Evolutionary conservation across 169 alveolate species (phyloP), one percentile per base, ranked within the genome.

Genomic region (Babesia microti): DNA sequence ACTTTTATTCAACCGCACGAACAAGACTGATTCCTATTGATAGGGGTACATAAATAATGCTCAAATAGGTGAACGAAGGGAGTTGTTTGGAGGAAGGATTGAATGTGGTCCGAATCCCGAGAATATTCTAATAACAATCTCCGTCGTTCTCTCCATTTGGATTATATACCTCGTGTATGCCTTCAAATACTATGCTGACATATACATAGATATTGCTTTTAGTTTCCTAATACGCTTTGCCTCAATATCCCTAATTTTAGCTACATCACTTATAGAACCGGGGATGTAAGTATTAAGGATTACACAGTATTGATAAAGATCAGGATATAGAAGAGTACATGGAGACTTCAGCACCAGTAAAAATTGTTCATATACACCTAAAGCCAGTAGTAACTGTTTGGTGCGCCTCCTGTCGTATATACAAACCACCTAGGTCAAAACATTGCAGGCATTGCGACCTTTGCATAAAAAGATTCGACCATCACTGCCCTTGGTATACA

Each of bases 401-500:
- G 24, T 33, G 39, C 53, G 76, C 34, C 24, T 22, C 36, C 12
- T 65, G 76, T 29, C 59, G 56, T 21, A 32, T 65, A 6, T 65
- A 65, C 32, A 76, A 89, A 39, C 91, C 95, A 17, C 89, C 92
- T 7, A 63, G 98, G 53, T 67, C 90, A n/a, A 83, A 85, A 32
- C 98, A 93, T 60, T 93, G 98, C 67, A 81, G 82, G 47, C 73
- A 79, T 27, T 93, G 98, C 57, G 70, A 85, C 22, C 57, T 68
- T 35, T 93, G 98, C 45, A 86, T 93, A 11, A 72, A 68, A 11
- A 70, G 87, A 32, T 89, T 83, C 68, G 98, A 93, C 58, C 98
- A 93, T 63, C 98, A 93, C 59, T 93, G 98, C 43, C 95, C 93
- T n/a, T 91, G 78, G 85, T 76, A 65, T 18, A 29, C 18, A 14